Percentiles rank a stretch among this genome's conserved stretches.
Conservation (phyloP, 2,329 filamentous ascomycete species). For the Graphilbum fragrans region DNA sequence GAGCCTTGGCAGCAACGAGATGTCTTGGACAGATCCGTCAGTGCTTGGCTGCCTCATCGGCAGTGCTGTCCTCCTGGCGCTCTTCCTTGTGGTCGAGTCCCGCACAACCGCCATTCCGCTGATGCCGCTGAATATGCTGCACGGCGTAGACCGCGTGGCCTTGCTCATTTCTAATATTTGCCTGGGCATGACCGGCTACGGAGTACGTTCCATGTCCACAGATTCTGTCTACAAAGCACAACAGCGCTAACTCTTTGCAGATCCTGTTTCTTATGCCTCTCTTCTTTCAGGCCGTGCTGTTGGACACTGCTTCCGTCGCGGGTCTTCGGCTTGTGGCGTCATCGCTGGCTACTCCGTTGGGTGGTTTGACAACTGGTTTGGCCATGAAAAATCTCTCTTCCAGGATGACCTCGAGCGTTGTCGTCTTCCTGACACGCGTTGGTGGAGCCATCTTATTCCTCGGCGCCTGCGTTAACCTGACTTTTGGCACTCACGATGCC, state of each 20-base stretch:
- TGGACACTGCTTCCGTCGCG: constrained; percentile 51
- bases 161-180: constrained; percentile 48
- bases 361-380: constrained; percentile 42
- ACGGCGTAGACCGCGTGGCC: constrained; percentile 38
- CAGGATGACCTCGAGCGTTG: constrained; percentile 25
- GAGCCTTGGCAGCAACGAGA: constrained; percentile 42
- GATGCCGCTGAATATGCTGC: constrained; percentile 43
- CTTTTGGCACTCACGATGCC: constrained; percentile 29
- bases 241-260: not conserved
- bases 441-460: constrained; percentile 39
- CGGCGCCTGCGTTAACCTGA: constrained; percentile 30
- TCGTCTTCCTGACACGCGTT: constrained; percentile 37
- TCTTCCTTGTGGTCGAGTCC: constrained; percentile 37
- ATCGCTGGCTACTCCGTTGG: constrained; percentile 45
- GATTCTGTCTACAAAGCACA: constrained; percentile 26
- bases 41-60: constrained; percentile 32
- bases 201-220: constrained; percentile 23
- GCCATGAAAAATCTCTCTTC: constrained; percentile 35
- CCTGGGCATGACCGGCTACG: constrained; percentile 49
- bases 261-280: constrained; percentile 55
- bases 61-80: constrained; percentile 27
- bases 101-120: constrained; percentile 37
- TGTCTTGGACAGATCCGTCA: constrained; percentile 36
- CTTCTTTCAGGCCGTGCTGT: constrained; percentile 56
- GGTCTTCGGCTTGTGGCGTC: constrained; percentile 53